Evolutionary conservation across 768 basidiomycete species (phyloP), one percentile per base, ranked within the genome.

Genomic region (Phaffia australis): DNA sequence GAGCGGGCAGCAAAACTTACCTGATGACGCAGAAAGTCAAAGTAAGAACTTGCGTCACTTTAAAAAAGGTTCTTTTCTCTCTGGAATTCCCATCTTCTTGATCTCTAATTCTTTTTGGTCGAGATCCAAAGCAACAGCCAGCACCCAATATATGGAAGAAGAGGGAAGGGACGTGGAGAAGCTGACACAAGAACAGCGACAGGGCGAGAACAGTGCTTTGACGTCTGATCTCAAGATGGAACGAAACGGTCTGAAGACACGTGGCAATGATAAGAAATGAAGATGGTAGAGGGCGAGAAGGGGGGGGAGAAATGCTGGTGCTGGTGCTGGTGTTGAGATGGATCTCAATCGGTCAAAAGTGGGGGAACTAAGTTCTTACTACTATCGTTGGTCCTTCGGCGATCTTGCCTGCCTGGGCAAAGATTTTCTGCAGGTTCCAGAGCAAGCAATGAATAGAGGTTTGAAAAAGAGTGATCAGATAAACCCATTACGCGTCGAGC

Each of bases 381-480:
- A 56, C 35, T 32, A 67, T 61, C 59, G 59, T 46, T 11, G 66
- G 66, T 7, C 66, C 66, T n/a, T 67, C 66, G 52, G 62, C 60
- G 42, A 67, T 61, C 46, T n/a, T 55, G 18, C 66, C 66, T 16
- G 54, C 60, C 47, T 61, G 59, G 1, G 60, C 42, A 32, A 67
- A 67, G 46, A 67, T 61, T 52, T 54, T 61, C 66, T 67, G 52
- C 49, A 50, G 52, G 4, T 35, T 14, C 49, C 19, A 30, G 47
- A 29, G 18, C 14, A 35, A 32, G 52, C 21, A 29, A n/a, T 2
- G 18, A 52, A 25, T 23, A 8, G 9, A 3, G 1, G 35, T 42
- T 42, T 42, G 4, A 42, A 42, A 42, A 42, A 42, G 6, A 42
- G 6, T 42, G 4, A 11, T 11, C 11, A 42, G 35, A 11, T 11